Conservation (phyloP, 148 eudicot species). For the Spergularia marina region DNA sequence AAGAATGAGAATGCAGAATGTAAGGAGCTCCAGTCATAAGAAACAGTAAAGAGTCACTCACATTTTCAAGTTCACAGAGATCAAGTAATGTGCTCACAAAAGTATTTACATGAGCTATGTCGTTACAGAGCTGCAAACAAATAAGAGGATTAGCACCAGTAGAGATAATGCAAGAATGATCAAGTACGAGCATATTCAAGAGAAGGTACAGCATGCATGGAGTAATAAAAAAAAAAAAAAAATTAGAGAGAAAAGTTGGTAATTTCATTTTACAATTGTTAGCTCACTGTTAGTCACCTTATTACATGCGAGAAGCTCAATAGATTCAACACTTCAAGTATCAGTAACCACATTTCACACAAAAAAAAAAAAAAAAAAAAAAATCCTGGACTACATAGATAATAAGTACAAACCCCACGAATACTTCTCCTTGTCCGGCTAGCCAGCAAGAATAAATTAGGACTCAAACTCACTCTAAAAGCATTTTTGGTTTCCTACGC, state of each 20-base stretch:
- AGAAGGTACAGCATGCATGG: background rate
- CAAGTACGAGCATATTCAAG: conserved; percentile 5
- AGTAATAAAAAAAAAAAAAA: background rate
- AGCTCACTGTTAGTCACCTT: background rate
- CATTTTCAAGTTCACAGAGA: conserved; percentile 38
- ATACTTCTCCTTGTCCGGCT: too few species aligned
- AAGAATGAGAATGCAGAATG: background rate
- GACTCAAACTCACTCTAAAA: too few species aligned
- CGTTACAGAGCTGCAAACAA: conserved; percentile 36
- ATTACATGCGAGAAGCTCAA: background rate
- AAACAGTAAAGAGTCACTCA: conserved; percentile 19
- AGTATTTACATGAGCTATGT: conserved; percentile 26
- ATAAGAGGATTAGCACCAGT: background rate
- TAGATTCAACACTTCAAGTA: background rate
- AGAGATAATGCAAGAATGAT: background rate
- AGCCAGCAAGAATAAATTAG: too few species aligned
- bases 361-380: too few species aligned
- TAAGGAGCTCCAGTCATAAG: conserved; percentile 5
- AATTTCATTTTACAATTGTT: background rate
- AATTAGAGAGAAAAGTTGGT: background rate
- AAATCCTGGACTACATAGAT: too few species aligned
- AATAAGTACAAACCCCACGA: background rate
- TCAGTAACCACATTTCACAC: background rate
- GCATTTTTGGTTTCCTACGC: too few species aligned
- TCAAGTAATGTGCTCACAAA: conserved; percentile 35